A percentile compares a stretch with the other conserved stretches of the same genome.
Evolutionary conservation across 2,329 filamentous ascomycete species (phyloP).

Genomic region (Dryadomyces quercus-mongolicae): DNA sequence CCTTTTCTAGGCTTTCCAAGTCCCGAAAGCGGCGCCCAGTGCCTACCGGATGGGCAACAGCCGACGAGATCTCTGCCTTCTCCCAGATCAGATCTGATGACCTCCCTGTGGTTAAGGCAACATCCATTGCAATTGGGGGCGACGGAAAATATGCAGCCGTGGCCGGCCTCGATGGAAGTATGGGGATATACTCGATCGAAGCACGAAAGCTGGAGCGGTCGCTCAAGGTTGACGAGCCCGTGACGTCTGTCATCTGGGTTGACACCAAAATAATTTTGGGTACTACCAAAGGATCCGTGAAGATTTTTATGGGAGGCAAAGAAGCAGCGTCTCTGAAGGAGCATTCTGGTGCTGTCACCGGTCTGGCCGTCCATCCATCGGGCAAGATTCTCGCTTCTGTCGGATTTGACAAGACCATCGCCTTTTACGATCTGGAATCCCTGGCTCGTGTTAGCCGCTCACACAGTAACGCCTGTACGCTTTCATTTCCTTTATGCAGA

Average conservation of each 20-base stretch:
- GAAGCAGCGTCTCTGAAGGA: conserved; percentile 61
- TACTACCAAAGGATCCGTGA: conserved; percentile 65
- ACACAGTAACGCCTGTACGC: conserved; percentile 66
- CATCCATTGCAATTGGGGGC: conserved; percentile 38
- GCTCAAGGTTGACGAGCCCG: conserved; percentile 52
- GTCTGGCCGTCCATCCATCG: conserved; percentile 69
- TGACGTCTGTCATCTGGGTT: conserved; percentile 55
- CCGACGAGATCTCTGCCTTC: conserved; percentile 52
- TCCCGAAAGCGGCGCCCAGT: conserved; percentile 81
- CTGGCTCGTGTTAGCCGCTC: conserved; percentile 63
- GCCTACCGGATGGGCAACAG: conserved; percentile 72
- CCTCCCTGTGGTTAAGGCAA: conserved; percentile 34
- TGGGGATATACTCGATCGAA: conserved; percentile 63
- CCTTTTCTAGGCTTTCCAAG: conserved; percentile 56
- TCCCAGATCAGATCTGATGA: conserved; percentile 31
- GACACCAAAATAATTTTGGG: conserved; percentile 59
- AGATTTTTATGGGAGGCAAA: conserved; percentile 62
- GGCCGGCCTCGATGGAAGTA: conserved; percentile 61
- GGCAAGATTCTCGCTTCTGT: conserved; percentile 76
- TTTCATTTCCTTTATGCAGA: conserved; percentile 4
- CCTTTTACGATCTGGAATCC: conserved; percentile 68
- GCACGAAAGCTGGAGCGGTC: conserved; percentile 56
- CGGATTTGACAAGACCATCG: conserved; percentile 82
- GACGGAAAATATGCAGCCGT: conserved; percentile 51
- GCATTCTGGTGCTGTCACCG: conserved; percentile 72